Evolutionary conservation across 2,329 filamentous ascomycete species (phyloP), one percentile per base, ranked within the genome.

Genomic region (Clathrospora elynae): DNA sequence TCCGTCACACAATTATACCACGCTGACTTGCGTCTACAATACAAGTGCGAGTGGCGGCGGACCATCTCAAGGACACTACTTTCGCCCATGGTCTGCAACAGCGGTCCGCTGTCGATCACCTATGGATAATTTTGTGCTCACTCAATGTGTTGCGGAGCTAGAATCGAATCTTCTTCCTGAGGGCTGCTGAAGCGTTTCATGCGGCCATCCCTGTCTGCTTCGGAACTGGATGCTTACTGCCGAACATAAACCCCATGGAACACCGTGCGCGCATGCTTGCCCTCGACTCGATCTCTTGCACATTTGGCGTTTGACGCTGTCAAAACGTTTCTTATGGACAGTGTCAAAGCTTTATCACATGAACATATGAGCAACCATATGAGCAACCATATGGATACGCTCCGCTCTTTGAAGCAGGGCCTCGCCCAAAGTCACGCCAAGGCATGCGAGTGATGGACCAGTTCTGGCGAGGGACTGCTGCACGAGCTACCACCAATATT

Each of bases 401-500:
- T 19, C 49, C 39, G 26, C 48, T 26, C 37, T 37, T 48, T 51
- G 24, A 46, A 46, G 42, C 47, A 60, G 53, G 53, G 51, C 53
- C 54, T 46, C 42, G 43, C 40, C 49, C 39, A 34, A 46, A 31
- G 36, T 61, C 59, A 65, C 61, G 63, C 64, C 63, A 65, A 66
- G 62, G 24, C 36, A 55, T 48, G 55, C 51, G 26, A 32, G 52
- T 59, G 51, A 61, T 51, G 40, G 42, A 52, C 42, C 22, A 50
- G 40, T 11, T 24, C 41, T 46, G 36, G 40, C 53, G 54, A 49
- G 53, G 42, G 28, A 25, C 34, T 29, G 41, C 47, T 55, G 54
- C 57, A 53, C 46, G 42, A 24, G 25, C 36, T 44, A 32, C 33
- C 35, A 47, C 56, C 50, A 59, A 53, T 52, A 17, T 23, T 36